Evolutionary conservation across 331 rosid genomes (phyloP).

Genomic region (Pyrus hybrid): DNA sequence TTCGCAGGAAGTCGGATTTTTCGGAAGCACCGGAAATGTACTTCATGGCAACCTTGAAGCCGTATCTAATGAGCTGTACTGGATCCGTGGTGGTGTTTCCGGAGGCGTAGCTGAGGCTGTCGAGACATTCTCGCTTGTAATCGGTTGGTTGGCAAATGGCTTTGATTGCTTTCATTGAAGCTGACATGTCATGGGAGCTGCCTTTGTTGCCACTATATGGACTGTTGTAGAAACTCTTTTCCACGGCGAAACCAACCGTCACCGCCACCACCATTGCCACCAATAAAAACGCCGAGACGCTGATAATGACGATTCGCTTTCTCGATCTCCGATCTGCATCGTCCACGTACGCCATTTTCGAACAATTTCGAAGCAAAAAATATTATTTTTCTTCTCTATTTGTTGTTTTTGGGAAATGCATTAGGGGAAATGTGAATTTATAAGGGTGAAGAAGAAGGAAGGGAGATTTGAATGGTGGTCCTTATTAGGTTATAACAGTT

Average conservation of each 20-base stretch:
- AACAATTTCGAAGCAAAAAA: neutral
- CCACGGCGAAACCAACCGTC: constrained; percentile 24
- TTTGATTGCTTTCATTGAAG: constrained; percentile 41
- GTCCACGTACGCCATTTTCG: constrained; percentile 22
- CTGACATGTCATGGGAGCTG: neutral
- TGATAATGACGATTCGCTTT: constrained; percentile 23
- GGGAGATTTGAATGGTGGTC: constrained; percentile 11
- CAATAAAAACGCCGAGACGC: constrained; percentile 24
- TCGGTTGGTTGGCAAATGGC: constrained; percentile 50
- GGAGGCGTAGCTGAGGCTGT: constrained; percentile 9
- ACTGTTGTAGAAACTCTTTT: neutral
- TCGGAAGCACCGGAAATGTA: constrained; percentile 12
- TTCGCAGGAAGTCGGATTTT: constrained; percentile 24
- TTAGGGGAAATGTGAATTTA: neutral
- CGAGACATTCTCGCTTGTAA: constrained; percentile 47
- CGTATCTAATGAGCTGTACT: constrained; percentile 39
- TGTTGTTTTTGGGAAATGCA: neutral
- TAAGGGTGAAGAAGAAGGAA: neutral
- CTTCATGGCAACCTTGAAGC: constrained; percentile 38
- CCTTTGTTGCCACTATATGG: neutral
- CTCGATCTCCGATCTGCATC: neutral
- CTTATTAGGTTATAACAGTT: neutral
- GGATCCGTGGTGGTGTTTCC: constrained; percentile 51
- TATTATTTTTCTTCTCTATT: neutral
- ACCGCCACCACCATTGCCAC: constrained; percentile 42